Base-by-base conservation (phyloP, 441 rosid species). In the Populus tomentosa region DNA sequence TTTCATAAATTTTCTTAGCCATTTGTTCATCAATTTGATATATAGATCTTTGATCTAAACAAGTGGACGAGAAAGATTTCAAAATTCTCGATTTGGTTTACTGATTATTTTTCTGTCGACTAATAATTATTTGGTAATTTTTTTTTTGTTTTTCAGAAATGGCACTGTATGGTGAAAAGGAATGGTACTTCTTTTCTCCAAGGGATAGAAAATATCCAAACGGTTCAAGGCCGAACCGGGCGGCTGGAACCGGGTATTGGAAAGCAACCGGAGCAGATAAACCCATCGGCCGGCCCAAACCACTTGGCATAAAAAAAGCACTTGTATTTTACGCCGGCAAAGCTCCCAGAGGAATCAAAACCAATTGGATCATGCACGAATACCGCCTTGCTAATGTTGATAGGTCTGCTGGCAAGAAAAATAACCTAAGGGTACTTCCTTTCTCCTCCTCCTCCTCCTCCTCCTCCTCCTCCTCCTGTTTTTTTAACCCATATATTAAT, bases 331-430 rank as follows among this genome's bases (percentile, higher is more conserved):
- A 94, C 66, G 92, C 97, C 0, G 98, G 98, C 2, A 94, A 93
- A 83, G 98, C 98, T 10, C 97, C 95, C 0, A 91, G 84, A 79
- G 98, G 98, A 56, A 75, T 90, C 65, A 94, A 94, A 75, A 94
- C 98, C 56, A 94, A 94, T 30, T 94, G 98, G 98, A 94, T 94
- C 10, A 94, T 94, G 98, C 98, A 94, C 1, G 98, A 94, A 78
- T 94, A 94, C 72, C 95, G 98, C 53, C 95, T 91, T 6, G 94
- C 97, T 9, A 89, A 93, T 84, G 94, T 91, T 11, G 91, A 93
- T 62, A 84, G 98, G 28, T 87, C 94, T 24, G 92, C 93, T 46
- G 82, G 85, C 80, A 87, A 82, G 74, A 91, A 81, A 36, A 88
- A 79, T 77, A 88, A 87, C 70, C 84, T 85, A 67, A 87, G 96